Base-by-base conservation (phyloP, 2,329 filamentous ascomycete species). In the Pestalotiopsis sp. region DNA sequence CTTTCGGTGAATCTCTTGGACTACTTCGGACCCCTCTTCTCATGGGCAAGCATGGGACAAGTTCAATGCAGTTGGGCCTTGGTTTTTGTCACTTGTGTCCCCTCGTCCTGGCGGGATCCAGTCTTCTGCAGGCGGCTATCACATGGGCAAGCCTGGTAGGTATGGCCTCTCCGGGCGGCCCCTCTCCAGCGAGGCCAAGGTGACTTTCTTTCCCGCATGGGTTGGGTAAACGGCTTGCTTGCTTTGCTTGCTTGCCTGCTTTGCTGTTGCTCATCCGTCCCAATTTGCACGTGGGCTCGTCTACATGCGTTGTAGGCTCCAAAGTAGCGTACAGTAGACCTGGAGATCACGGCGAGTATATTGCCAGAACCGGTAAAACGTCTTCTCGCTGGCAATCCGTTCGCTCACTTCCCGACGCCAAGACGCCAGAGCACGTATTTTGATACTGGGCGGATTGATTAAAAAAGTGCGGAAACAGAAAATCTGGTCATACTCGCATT, bases 291-390 rank as follows among this genome's bases (percentile, higher is more conserved):
- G 31, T 39, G 31, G 59, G 59, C 31, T 36, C 25, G 31, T 36
- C 45, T 52, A 52, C 45, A n/a, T 52, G 45, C 45, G 20, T 36
- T 36, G 31, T n/a, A 52, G 45, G 20, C 17, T 49, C 13, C 41
- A 49, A 14, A 14, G 41, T 52, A 52, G 45, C 9, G 45, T 23
- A 52, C 31, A 38, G 59, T 36, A 36, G 59, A 23, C 27, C 27
- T 59, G 45, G 11, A 52, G 45, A 52, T 52, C 45, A 52, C 23
- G 59, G 14, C 36, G 59, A 62, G 59, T 36, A 62, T 64, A 45
- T 52, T 64, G 61, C 61, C 61, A 49, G 61, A 64, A 64, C 14
- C 17, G 61, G 61, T 64, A 64, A 64, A 39, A 62, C 57, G 57
- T 27, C 57, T 27, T 7, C 14, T 27, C 23, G 31, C 11, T 59